Percentiles rank a stretch among this genome's conserved stretches.
Conservation (phyloP, 2,329 filamentous ascomycete genomes). For the Cadophora luteo-olivacea region DNA sequence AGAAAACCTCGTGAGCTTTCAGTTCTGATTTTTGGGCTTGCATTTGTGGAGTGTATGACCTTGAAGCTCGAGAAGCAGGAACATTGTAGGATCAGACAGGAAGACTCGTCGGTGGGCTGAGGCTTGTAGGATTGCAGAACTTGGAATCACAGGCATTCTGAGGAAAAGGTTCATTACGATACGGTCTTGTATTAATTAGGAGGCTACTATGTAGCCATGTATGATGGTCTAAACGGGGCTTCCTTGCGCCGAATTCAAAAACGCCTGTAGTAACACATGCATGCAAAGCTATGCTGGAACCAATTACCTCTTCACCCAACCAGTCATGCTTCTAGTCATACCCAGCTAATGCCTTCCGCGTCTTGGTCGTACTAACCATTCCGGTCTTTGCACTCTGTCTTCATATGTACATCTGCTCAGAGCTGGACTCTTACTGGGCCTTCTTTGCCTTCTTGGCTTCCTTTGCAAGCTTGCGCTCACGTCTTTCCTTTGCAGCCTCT, state of each 20-base stretch:
- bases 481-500: slow-evolving; percentile 83
- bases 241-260: slow-evolving; percentile 29
- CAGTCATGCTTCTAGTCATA: slow-evolving; percentile 9
- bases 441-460: slow-evolving; percentile 76
- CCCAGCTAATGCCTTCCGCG: neutral
- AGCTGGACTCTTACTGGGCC: slow-evolving; percentile 34
- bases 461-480: slow-evolving; percentile 75
- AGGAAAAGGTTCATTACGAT: neutral
- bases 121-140: neutral
- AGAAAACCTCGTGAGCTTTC: slow-evolving; percentile 18
- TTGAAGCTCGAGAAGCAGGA: too few species aligned
- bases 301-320: slow-evolving; percentile 14
- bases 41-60: too few species aligned
- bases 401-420: slow-evolving; percentile 29
- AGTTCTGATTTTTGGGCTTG: neutral
- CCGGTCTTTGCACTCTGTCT: neutral
- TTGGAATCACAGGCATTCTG: neutral
- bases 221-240: slow-evolving; percentile 25
- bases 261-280: slow-evolving; percentile 23
- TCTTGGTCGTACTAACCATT: neutral
- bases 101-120: neutral
- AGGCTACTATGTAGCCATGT: slow-evolving; percentile 20
- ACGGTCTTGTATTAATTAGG: slow-evolving; percentile 29
- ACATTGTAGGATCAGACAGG: neutral
- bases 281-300: slow-evolving; percentile 17